Conservation (phyloP, 1,284 basidiomycete species). For the Moesziomyces sp. region DNA sequence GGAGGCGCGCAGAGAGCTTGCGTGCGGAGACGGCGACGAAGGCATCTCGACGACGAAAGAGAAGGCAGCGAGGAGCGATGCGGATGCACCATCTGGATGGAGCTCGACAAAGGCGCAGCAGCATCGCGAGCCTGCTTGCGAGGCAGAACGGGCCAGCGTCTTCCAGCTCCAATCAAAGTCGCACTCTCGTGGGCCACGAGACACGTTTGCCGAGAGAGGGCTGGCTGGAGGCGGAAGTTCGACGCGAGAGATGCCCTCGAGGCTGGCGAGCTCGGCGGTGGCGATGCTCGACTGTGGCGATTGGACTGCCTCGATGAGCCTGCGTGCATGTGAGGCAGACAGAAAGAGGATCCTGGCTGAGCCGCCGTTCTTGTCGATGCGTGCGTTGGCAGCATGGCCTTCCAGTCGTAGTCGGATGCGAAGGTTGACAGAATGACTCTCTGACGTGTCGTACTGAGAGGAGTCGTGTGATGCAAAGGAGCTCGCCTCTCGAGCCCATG, state of each 20-base stretch:
- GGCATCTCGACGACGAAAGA: slow-evolving; percentile 35
- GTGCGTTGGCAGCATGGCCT: slow-evolving; percentile 6
- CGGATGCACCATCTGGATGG: slow-evolving; percentile 4
- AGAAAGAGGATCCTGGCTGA: slow-evolving; percentile 42
- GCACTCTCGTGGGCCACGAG: slow-evolving; percentile 34
- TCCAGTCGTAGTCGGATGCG: slow-evolving; percentile 37
- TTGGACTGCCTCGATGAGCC: slow-evolving; percentile 20
- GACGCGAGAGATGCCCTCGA: slow-evolving; percentile 46
- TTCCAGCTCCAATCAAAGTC: slow-evolving; percentile 53
- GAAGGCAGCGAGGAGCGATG: slow-evolving; percentile 29
- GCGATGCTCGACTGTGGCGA: slow-evolving; percentile 22
- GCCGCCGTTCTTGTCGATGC: neutral
- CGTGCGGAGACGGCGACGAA: neutral
- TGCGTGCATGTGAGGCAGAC: slow-evolving; percentile 22
- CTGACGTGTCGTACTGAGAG: slow-evolving; percentile 12
- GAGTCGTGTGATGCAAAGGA: slow-evolving; percentile 21
- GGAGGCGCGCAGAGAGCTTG: neutral
- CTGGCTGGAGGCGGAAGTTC: slow-evolving; percentile 15
- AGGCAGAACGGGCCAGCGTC: slow-evolving; percentile 10
- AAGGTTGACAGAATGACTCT: slow-evolving; percentile 16
- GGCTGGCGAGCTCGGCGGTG: slow-evolving; percentile 25
- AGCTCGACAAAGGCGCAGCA: slow-evolving; percentile 52
- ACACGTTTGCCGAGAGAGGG: slow-evolving; percentile 5
- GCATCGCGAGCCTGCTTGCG: slow-evolving; percentile 12
- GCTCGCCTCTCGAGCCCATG: slow-evolving; percentile 19